Percentiles rank a stretch among this genome's conserved stretches.
These are phyloP conservation scores for Microcyclospora pomicola DNA, from an alignment of 2,329 filamentous ascomycete species.

Conservation along the genomic window DNA sequence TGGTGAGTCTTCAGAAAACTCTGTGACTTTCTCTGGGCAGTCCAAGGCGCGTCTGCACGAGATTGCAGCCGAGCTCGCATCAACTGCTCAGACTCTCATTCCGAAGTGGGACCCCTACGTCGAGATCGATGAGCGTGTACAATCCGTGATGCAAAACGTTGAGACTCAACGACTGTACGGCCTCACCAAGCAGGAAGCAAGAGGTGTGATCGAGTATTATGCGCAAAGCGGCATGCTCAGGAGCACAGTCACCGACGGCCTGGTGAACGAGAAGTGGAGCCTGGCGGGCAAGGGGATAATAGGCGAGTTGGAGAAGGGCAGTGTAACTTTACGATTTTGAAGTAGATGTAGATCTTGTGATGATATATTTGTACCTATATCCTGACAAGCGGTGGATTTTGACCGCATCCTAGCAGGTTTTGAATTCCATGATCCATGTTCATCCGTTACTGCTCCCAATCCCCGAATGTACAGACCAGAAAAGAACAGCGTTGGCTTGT, in stretches of 20 bases:
- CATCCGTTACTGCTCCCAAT: no score
- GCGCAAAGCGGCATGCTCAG: constrained; percentile 70
- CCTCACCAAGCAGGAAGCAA: constrained; percentile 59
- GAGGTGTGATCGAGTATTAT: constrained; percentile 83
- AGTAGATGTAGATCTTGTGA: background rate
- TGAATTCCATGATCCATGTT: no score
- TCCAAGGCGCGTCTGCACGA: constrained; percentile 8
- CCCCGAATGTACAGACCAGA: no score
- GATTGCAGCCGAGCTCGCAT: no score
- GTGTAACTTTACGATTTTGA: constrained; percentile 30
- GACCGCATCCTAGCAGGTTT: no score
- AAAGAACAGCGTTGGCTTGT: no score
- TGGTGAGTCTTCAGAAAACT: constrained; percentile 23
- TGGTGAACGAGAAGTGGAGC: constrained; percentile 71
- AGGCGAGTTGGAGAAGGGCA: constrained; percentile 68
- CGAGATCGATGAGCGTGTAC: constrained; percentile 38
- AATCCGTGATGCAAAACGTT: constrained; percentile 32
- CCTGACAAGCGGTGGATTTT: background rate
- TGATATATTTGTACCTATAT: background rate
- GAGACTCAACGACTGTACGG: constrained; percentile 45
- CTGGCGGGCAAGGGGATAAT: constrained; percentile 68
- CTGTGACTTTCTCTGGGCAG: constrained; percentile 9
- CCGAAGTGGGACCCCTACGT: constrained; percentile 40
- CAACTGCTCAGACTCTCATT: constrained; percentile 5
- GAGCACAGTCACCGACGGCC: constrained; percentile 52